Evolutionary conservation across 306 rosid species (phyloP).

Genomic region (Nissolia schottii): DNA sequence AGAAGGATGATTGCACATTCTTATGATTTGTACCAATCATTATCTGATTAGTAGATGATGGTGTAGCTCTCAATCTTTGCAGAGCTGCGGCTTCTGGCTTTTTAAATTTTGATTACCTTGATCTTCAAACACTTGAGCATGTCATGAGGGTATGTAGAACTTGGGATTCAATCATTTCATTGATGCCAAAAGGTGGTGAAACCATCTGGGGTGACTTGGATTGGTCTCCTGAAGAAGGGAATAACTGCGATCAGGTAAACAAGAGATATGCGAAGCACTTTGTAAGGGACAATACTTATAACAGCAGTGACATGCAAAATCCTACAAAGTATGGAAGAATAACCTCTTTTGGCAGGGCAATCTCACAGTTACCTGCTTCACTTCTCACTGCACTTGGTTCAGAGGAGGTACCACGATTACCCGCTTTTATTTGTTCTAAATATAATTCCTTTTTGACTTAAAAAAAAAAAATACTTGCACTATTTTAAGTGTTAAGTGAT

Average conservation of each 20-base stretch:
- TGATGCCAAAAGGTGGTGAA: conserved; percentile 86
- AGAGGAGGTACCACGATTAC: conserved; percentile 42
- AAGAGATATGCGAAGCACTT: conserved; percentile 26
- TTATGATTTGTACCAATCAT: background rate
- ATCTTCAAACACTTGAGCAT: conserved; percentile 55
- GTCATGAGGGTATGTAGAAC: conserved; percentile 58
- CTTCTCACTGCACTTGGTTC: conserved; percentile 38
- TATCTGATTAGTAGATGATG: background rate
- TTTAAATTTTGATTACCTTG: conserved; percentile 54
- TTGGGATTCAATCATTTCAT: conserved; percentile 71
- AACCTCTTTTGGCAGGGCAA: conserved; percentile 54
- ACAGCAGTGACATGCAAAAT: conserved; percentile 23
- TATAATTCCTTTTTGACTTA: background rate
- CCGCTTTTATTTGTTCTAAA: background rate
- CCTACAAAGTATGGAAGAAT: conserved; percentile 50
- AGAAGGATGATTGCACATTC: background rate
- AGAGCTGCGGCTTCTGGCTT: conserved; percentile 67
- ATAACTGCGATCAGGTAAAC: conserved; percentile 33
- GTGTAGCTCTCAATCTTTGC: conserved; percentile 21
- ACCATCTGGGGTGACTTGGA: conserved; percentile 71
- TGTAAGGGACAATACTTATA: conserved; percentile 20
- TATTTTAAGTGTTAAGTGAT: background rate
- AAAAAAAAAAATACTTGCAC: background rate
- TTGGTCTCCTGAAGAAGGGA: conserved; percentile 55
- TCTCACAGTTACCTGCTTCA: conserved; percentile 51